Percentiles rank a stretch among this genome's conserved stretches.
Evolutionary conservation across 2,329 filamentous ascomycete species (phyloP).

Genomic region (Fusarium marasasianum): DNA sequence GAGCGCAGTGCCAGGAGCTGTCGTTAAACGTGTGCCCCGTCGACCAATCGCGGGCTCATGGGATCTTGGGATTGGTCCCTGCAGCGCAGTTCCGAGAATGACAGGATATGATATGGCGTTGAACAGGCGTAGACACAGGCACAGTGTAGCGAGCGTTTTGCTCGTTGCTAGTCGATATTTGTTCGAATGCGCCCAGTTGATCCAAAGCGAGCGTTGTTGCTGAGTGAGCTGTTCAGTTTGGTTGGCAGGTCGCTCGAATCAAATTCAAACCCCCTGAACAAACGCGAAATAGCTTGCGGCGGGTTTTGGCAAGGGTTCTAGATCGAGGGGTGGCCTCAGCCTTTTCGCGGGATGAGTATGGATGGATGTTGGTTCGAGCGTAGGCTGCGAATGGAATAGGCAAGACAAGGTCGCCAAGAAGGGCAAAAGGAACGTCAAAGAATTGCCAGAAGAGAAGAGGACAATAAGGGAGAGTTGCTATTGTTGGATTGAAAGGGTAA

Average conservation of each 20-base stretch:
- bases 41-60: conserved; percentile 42
- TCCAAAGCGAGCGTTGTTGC: conserved; percentile 26
- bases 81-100: conserved; percentile 8
- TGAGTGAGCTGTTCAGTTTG: conserved; percentile 34
- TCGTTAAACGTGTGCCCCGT: conserved; percentile 36
- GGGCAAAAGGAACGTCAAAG: neutral
- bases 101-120: neutral
- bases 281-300: conserved; percentile 42
- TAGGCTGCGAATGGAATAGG: neutral
- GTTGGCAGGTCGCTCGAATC: conserved; percentile 27
- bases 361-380: conserved; percentile 6
- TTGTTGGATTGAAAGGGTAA: conserved; percentile 14
- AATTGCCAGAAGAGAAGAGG: neutral
- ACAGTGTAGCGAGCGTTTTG: neutral
- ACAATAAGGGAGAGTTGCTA: conserved; percentile 6
- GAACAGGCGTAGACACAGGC: neutral
- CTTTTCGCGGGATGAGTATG: conserved; percentile 36
- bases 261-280: conserved; percentile 44
- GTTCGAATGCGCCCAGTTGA: conserved; percentile 2
- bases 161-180: conserved; percentile 4
- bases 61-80: conserved; percentile 30
- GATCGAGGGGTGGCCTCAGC: conserved; percentile 44
- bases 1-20: conserved; percentile 36
- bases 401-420: neutral
- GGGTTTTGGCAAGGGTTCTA: conserved; percentile 43